Base-by-base conservation (phyloP, 2,329 filamentous ascomycete species). In the Colletotrichum godetiae region DNA sequence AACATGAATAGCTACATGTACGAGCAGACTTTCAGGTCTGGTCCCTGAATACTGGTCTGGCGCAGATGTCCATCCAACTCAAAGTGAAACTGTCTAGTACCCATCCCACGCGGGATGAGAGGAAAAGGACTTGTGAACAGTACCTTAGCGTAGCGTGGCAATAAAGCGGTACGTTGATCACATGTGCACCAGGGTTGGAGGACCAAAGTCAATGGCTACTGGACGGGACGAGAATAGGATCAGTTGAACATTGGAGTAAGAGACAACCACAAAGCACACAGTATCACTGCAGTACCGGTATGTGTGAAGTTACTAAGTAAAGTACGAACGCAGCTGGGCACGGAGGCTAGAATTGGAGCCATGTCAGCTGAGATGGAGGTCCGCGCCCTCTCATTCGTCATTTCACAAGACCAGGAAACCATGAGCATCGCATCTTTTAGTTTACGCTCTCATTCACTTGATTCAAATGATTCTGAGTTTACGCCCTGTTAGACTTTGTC, bases 81-180 rank as follows among this genome's bases (percentile, higher is more conserved):
- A 64, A 62, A 49, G n/a, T 65, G 60, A 65, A 70, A 57, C 55
- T 52, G 22, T 10, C 29, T 49, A 19, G 42, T 49, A 49, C 19
- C 60, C 29, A 55, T 58, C 53, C 37, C 1, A 11, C 42, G 11
- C 42, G 37, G 24, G 57, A n/a, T 31, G 46, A 53, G 31, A 55
- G 31, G 22, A n/a, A 33, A 10, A n/a, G 27, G 24, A 27, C 52
- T 55, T 55, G 52, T 24, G 52, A 31, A 57, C 10, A 33, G 24
- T 31, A 31, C 55, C 7, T n/a, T n/a, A 33, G 55, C 52, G 31
- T 19, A 27, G 46, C 56, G 68, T 70, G 68, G 68, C 60, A 59
- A 61, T 11, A 33, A 12, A 12, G 52, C 35, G 33, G 66, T 15
- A 42, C 58, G 67, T 46, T 65, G 46, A 65, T 61, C 27, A 57